These are phyloP conservation scores for Rhododendron williamsianum DNA, from an alignment of 148 eudicot genomes.

Conservation along the genomic window DNA sequence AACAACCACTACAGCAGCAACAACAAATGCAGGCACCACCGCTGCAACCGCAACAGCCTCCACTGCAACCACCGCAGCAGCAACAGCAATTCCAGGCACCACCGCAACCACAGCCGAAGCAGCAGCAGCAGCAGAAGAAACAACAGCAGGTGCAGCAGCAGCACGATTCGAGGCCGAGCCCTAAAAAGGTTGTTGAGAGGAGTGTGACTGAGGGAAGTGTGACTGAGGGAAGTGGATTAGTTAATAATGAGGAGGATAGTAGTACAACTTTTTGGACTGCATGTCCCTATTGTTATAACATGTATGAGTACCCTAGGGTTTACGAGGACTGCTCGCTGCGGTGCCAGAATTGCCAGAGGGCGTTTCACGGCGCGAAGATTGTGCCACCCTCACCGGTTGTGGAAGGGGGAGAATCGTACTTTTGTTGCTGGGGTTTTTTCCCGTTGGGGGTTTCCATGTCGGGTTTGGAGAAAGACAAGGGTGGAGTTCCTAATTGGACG, in stretches of 20 bases:
- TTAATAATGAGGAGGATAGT: background rate
- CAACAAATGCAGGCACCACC: background rate
- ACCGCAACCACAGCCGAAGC: background rate
- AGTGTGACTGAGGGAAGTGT: constrained; percentile 1
- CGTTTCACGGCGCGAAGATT: constrained; percentile 62
- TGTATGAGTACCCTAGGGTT: constrained; percentile 59
- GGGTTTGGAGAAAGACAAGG: constrained; percentile 45
- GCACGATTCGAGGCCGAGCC: constrained; percentile 23
- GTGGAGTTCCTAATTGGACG: constrained; percentile 51
- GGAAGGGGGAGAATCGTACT: constrained; percentile 35
- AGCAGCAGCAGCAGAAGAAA: constrained; percentile 6
- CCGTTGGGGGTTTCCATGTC: constrained; percentile 72
- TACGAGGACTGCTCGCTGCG: constrained; percentile 62
- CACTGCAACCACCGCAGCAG: constrained; percentile 14
- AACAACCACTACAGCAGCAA: background rate
- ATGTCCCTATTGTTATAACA: constrained; percentile 74
- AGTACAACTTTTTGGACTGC: constrained; percentile 69
- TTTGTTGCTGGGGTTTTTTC: constrained; percentile 81
- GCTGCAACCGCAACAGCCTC: background rate
- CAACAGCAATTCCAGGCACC: constrained; percentile 8
- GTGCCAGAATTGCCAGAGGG: constrained; percentile 80
- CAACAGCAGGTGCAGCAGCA: background rate
- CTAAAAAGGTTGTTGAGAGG: constrained; percentile 11
- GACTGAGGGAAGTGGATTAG: background rate
- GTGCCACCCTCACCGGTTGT: constrained; percentile 51